phyloP scores from a whole-genome alignment of 495 filamentous ascomycete species.

The Chaetomium tenue region DNA sequence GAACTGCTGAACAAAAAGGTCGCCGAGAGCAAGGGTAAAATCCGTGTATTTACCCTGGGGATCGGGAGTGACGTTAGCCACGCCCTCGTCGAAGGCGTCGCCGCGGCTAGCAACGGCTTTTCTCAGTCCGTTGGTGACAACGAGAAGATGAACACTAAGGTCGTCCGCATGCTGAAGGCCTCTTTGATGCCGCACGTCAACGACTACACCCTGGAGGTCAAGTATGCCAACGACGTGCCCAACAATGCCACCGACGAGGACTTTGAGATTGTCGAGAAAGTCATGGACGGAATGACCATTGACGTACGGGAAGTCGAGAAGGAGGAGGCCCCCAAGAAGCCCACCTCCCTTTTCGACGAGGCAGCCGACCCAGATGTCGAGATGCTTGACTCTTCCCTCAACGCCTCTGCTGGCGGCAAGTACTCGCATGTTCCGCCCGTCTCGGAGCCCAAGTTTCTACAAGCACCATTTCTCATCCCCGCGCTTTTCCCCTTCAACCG shows the following conservation, averaged over 20 bases:
- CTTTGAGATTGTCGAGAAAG: conserved; percentile 58
- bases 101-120: conserved; percentile 65
- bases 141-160: conserved; percentile 61
- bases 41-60: conserved; percentile 65
- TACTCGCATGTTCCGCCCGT: conserved; percentile 52
- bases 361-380: conserved; percentile 44
- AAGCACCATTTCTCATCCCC: conserved; percentile 61
- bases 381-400: conserved; percentile 32
- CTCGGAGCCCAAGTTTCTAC: conserved; percentile 53
- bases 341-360: conserved; percentile 59
- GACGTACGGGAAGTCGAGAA: conserved; percentile 23
- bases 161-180: conserved; percentile 70
- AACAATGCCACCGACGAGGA: conserved; percentile 47
- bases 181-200: conserved; percentile 60
- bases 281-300: conserved; percentile 44
- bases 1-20: conserved; percentile 53
- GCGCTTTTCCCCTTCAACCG: conserved; percentile 63
- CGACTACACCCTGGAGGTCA: conserved; percentile 60
- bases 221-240: conserved; percentile 48
- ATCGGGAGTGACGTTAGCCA: conserved; percentile 62
- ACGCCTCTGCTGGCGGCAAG: conserved; percentile 32
- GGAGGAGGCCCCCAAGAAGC: conserved; percentile 30
- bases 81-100: conserved; percentile 64
- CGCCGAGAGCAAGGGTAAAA: conserved; percentile 44
- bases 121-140: conserved; percentile 56